Percentiles rank a stretch among this genome's conserved stretches.
These are phyloP conservation scores for Ampelocalamus luodianensis DNA, from an alignment of 176 grass and related monocot genomes.

Conservation along the genomic window DNA sequence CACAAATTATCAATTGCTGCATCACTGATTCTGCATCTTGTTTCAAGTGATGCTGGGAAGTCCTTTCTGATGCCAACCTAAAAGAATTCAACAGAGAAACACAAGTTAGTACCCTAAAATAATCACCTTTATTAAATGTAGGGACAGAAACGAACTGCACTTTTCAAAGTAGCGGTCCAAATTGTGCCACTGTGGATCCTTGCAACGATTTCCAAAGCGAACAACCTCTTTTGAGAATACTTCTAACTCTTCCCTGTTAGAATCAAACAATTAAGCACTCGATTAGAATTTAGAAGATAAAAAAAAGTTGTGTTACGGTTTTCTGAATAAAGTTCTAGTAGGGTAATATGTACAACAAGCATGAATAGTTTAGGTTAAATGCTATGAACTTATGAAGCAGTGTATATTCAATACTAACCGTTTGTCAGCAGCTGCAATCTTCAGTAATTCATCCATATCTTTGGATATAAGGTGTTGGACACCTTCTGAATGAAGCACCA, in stretches of 20 bases:
- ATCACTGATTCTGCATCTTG: conserved; percentile 70
- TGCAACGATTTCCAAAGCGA: conserved; percentile 98
- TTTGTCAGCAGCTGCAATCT: conserved; percentile 83
- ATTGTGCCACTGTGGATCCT: conserved; percentile 98
- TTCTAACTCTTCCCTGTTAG: conserved; percentile 82
- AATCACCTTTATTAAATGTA: conserved; percentile 34
- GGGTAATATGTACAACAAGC: neutral
- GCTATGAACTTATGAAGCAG: conserved; percentile 2
- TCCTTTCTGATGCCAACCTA: conserved; percentile 77
- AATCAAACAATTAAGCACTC: conserved; percentile 46
- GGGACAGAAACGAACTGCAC: conserved; percentile 45
- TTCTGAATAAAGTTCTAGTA: conserved; percentile 29
- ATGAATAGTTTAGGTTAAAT: conserved; percentile 36
- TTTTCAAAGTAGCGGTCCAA: conserved; percentile 98
- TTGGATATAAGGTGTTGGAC: conserved; percentile 86
- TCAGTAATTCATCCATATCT: conserved; percentile 82
- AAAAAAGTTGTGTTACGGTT: neutral
- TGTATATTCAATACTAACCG: conserved; percentile 56
- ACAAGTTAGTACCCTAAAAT: conserved; percentile 42
- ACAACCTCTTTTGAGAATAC: conserved; percentile 89
- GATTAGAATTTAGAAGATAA: neutral
- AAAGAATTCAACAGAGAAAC: conserved; percentile 47
- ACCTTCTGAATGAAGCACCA: conserved; percentile 79
- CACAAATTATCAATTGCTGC: conserved; percentile 68
- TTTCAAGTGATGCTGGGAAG: conserved; percentile 75